Evolutionary conservation across 2,329 filamentous ascomycete genomes (phyloP).

Genomic region (Fusarium cyanostomum): DNA sequence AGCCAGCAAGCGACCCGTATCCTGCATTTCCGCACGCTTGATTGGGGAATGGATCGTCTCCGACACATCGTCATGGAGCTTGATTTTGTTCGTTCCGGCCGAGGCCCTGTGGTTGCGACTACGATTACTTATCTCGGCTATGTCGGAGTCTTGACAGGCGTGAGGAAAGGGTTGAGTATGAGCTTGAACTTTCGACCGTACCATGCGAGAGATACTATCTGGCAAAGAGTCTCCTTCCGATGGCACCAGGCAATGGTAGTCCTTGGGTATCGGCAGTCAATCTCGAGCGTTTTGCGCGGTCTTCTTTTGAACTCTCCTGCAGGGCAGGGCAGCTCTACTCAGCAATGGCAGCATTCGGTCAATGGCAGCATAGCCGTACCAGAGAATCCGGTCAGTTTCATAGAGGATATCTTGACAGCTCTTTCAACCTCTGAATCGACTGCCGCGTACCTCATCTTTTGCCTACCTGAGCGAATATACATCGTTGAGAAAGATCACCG

Average conservation of each 20-base stretch:
- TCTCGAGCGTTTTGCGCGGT: conserved; percentile 40
- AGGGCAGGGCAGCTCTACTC: fast-evolving
- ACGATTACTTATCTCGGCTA: conserved; percentile 60
- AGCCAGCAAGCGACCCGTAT: conserved; percentile 43
- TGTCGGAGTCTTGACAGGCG: conserved; percentile 59
- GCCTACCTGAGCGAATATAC: conserved; percentile 35
- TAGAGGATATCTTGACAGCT: conserved; percentile 22
- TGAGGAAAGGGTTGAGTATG: conserved; percentile 55
- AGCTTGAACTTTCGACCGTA: conserved; percentile 58
- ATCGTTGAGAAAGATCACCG: conserved; percentile 44
- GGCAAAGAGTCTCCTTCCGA: conserved; percentile 36
- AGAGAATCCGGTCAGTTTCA: neutral
- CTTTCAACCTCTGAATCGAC: conserved; percentile 38
- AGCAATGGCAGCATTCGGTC: fast-evolving
- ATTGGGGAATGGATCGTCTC: conserved; percentile 64
- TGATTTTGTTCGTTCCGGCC: conserved; percentile 54
- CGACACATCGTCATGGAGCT: conserved; percentile 61
- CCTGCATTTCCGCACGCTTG: conserved; percentile 65
- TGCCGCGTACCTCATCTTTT: conserved; percentile 46
- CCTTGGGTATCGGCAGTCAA: conserved; percentile 35
- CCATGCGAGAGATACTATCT: conserved; percentile 38
- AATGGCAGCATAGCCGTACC: neutral
- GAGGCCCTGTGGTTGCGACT: conserved; percentile 53
- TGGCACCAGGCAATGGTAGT: conserved; percentile 44
- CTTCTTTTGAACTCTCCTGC: conserved; percentile 25